Base-by-base conservation (phyloP, 164 flowering plant species). In the Amborella trichopoda region DNA sequence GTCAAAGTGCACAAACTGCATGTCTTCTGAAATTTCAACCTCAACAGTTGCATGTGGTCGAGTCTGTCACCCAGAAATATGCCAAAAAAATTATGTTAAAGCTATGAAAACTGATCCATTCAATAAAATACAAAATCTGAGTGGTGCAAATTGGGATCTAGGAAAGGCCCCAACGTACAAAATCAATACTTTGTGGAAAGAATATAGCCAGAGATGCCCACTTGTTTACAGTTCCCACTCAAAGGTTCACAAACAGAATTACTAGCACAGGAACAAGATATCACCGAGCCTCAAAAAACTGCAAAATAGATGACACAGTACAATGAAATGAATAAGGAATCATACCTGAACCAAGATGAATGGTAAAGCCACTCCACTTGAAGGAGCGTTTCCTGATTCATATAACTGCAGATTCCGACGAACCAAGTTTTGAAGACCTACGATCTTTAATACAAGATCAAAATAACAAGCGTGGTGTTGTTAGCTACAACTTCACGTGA, bases 11-110 rank as follows among this genome's bases (percentile, higher is more conserved):
- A 86, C 93, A 34, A 86, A 68, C 68, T 80, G 96, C 90, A 73
- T 83, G 59, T 86, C 96, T 77, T 83, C 89, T 44, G 96, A 83
- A 55, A 86, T 83, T 60, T 86, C 96, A 58, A 86, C 81, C 64
- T 83, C 96, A 40, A 86, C 93, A 19, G 83, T 83, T 17, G 96
- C 96, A 59, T 83, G 83, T 43, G 89, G 83, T 19, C 93, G 83
- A 37, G 95, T 86, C 95, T 85, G 28, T 25, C 21, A 16, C 10
- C 50, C 11, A 23, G 23, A 30, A 30, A 48, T 46, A 34, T 8
- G 28, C 32, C 26, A 46, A 14, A n/a, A 17, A 16, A 46, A 26
- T 8, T 8, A 46, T n/a, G n/a, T n/a, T n/a, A n/a, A n/a, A n/a
- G n/a, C n/a, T n/a, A n/a, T n/a, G n/a, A n/a, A n/a, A n/a, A n/a